These are phyloP conservation scores for Waltergamsia citrina DNA, from an alignment of 2,329 filamentous ascomycete genomes.

Conservation along the genomic window DNA sequence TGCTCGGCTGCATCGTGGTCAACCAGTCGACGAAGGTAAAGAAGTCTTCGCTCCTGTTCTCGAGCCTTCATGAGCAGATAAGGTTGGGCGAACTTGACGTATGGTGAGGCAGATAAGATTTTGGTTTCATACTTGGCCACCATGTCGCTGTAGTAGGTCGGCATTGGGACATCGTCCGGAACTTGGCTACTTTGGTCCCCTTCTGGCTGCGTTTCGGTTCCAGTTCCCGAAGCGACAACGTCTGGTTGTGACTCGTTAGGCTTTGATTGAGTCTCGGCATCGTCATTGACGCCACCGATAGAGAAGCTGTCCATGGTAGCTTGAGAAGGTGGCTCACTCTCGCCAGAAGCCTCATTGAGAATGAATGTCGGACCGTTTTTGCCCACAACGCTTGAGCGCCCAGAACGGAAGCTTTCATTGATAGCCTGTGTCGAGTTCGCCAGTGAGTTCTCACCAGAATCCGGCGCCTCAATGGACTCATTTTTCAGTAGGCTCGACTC, in stretches of 20 bases:
- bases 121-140: conserved; percentile 89
- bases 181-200: conserved; percentile 35
- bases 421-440: conserved; percentile 29
- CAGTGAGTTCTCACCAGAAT: conserved; percentile 37
- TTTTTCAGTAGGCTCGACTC: conserved; percentile 93
- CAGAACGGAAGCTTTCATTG: conserved; percentile 27
- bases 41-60: conserved; percentile 77
- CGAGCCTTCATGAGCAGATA: conserved; percentile 88
- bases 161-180: conserved; percentile 72
- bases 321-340: conserved; percentile 26
- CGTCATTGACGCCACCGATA: neutral
- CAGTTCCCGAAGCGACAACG: neutral
- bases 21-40: conserved; percentile 72
- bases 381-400: conserved; percentile 17
- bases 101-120: conserved; percentile 88
- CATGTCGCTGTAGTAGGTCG: conserved; percentile 91
- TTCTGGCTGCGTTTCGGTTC: neutral
- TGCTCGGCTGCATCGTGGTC: conserved; percentile 47
- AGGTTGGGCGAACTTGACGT: conserved; percentile 89
- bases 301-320: conserved; percentile 15
- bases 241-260: neutral
- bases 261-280: neutral
- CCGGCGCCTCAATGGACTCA: conserved; percentile 78
- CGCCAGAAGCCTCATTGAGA: conserved; percentile 23
- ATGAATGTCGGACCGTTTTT: conserved; percentile 19